Evolutionary conservation across 345 rosid genomes (phyloP).

Genomic region (Melaleuca quinquenervia): DNA sequence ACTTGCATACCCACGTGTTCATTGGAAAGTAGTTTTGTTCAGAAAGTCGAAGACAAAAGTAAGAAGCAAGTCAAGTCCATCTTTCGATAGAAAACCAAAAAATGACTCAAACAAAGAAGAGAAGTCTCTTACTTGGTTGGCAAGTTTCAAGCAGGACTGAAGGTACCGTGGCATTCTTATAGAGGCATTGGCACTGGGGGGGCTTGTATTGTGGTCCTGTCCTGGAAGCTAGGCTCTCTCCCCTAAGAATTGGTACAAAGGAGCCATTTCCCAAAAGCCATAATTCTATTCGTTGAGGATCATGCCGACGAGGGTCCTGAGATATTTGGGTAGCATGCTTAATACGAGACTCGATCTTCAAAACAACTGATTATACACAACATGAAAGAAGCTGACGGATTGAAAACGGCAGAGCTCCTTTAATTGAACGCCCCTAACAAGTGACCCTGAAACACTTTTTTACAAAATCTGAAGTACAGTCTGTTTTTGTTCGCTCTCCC

Average conservation of each 20-base stretch:
- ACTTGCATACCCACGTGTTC: background rate
- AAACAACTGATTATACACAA: background rate
- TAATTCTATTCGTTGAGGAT: background rate
- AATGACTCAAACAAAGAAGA: background rate
- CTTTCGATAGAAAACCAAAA: background rate
- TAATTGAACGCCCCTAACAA: background rate
- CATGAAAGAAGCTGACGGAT: background rate
- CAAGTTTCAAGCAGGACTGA: background rate
- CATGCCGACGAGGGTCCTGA: background rate
- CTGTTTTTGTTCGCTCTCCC: background rate
- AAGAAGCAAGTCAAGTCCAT: background rate
- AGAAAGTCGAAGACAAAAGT: background rate
- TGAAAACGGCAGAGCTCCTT: background rate
- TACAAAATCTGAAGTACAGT: background rate
- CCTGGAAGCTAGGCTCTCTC: background rate
- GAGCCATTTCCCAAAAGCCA: background rate
- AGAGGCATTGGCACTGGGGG: background rate
- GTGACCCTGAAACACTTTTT: background rate
- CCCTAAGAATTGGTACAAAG: background rate
- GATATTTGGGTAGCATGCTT: background rate
- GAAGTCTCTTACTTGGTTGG: background rate
- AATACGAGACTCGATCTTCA: background rate
- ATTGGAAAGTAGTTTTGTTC: background rate
- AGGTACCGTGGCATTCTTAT: background rate
- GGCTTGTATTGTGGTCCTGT: background rate